Evolutionary conservation across 257 asterid genomes (phyloP), one percentile per base, ranked within the genome.

Genomic region (Rhazya stricta): DNA sequence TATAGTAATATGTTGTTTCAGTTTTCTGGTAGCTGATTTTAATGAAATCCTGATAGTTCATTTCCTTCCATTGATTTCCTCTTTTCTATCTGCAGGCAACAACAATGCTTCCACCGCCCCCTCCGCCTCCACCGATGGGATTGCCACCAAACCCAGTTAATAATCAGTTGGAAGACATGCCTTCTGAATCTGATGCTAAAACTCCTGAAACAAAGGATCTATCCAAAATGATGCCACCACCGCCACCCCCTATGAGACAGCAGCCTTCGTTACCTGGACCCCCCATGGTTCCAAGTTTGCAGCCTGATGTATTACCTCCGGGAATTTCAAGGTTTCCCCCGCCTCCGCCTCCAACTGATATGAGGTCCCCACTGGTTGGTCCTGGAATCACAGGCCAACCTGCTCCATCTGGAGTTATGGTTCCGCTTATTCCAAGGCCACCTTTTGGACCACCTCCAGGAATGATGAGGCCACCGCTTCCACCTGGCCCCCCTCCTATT

Each of bases 401-500:
- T 82, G 80, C 82, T 76, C 92, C 86, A 19, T 90, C 96, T 53
- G 98, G 96, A 74, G 84, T 85, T 77, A 88, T 91, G 95, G 86
- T 83, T 73, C 92, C 99, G 23, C 83, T 87, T 54, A 50, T 89
- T 80, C 89, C 87, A 67, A 82, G 90, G 78, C 95, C 96, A 34
- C 96, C 97, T 73, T 92, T 86, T 72, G 99, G 97, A 74, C 89
- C 87, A 81, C 94, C 85, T 66, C 86, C 83, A 39, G 81, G 81
- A 71, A 88, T 95, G 97, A 88, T 92, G 96, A 90, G 96, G 63
- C 98, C 97, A 54, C 98, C 97, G 10, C 96, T 92, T 74, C 99
- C 99, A 18, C 97, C 97, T 73, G 99, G 99, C 23, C 98, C 98
- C 21, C 96, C 99, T 48, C 99, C 97, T 53, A 70, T 89, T 53